Evolutionary conservation across 441 rosid genomes (phyloP).

Genomic region (Euphorbia celastroides): DNA sequence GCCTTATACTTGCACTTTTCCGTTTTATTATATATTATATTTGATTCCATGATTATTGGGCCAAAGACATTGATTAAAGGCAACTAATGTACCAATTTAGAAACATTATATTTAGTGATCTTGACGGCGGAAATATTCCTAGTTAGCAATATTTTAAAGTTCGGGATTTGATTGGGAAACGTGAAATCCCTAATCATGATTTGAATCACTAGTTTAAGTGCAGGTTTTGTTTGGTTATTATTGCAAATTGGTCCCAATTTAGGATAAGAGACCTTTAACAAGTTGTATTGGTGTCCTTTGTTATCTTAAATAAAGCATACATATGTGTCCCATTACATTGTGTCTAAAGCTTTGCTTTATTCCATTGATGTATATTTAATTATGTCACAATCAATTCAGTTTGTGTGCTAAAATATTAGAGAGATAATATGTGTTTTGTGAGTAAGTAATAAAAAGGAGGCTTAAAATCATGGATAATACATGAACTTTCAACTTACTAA

Average conservation of each 20-base stretch:
- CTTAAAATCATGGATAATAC: too few relatives aligned
- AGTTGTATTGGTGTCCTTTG: conserved; percentile 11
- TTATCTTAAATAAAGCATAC: not conserved
- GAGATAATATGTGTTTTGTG: too few relatives aligned
- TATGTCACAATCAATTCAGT: too few relatives aligned
- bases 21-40: too few relatives aligned
- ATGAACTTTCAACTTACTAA: too few relatives aligned
- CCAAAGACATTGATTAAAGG: conserved; percentile 17
- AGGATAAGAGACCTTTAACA: conserved; percentile 11
- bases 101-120: too few relatives aligned
- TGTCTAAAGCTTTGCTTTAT: conserved; percentile 16
- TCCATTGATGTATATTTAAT: too few relatives aligned
- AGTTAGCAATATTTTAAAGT: conserved; percentile 7
- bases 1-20: too few relatives aligned
- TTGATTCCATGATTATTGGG: conserved; percentile 25
- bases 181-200: conserved; percentile 9
- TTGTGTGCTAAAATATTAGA: not conserved
- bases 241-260: conserved; percentile 24
- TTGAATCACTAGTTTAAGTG: too few relatives aligned
- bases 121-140: conserved; percentile 26
- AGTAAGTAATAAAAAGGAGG: too few relatives aligned
- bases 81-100: conserved; percentile 11
- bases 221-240: conserved; percentile 14
- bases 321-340: conserved; percentile 22
- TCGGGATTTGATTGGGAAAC: not conserved